These are phyloP conservation scores for Asterochloris erici DNA, from an alignment of 139 green algal genomes.

Conservation along the genomic window DNA sequence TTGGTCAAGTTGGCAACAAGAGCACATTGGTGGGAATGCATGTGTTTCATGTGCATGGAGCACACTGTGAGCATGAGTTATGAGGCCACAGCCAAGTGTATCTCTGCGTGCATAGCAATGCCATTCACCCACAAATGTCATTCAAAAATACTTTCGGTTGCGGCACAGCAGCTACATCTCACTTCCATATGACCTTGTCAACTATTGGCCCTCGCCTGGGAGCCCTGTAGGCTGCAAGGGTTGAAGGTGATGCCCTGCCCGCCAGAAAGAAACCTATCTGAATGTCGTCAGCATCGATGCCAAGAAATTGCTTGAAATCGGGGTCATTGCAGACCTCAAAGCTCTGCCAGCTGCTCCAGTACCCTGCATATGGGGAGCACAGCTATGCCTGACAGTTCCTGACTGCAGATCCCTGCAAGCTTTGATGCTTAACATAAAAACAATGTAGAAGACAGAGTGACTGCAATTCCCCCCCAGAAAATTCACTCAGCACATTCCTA, in stretches of 20 bases:
- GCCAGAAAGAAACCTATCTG: conserved; percentile 21
- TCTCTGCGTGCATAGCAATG: background rate
- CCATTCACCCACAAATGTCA: background rate
- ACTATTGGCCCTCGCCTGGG: conserved; percentile 14
- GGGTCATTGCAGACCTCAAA: conserved; percentile 15
- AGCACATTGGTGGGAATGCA: too few species aligned
- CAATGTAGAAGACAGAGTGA: background rate
- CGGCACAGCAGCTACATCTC: background rate
- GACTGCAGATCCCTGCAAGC: background rate
- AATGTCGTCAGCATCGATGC: conserved; percentile 16
- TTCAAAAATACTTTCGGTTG: background rate
- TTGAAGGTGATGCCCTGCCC: background rate
- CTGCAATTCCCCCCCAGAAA: background rate
- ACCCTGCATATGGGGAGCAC: conserved; percentile 20
- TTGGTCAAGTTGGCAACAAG: too few species aligned
- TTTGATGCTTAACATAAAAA: background rate
- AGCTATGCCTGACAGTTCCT: background rate
- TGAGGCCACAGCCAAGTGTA: background rate
- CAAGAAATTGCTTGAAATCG: conserved; percentile 41
- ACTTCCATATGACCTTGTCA: conserved; percentile 17
- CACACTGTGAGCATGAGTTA: background rate
- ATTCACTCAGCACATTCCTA: background rate
- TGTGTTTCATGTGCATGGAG: too few species aligned
- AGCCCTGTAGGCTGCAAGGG: background rate
- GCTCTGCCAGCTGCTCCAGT: conserved; percentile 53